These are phyloP conservation scores for Citrus medica DNA, from an alignment of 345 rosid species.

Conservation along the genomic window DNA sequence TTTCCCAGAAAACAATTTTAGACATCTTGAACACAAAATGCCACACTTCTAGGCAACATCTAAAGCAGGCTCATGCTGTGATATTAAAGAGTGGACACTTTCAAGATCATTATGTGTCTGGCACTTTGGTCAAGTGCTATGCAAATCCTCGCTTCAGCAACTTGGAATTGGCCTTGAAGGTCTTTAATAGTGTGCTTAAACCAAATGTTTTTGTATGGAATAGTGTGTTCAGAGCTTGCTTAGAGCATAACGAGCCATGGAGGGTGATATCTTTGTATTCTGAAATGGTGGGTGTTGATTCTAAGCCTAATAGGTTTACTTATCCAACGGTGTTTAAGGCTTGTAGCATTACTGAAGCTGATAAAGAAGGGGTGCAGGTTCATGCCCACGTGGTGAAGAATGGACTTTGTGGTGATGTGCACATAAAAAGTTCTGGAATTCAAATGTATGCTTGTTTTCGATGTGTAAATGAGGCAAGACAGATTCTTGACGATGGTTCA, in stretches of 20 bases:
- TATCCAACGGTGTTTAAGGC: slow-evolving; percentile 44
- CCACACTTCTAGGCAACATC: slow-evolving; percentile 24
- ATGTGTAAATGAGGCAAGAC: slow-evolving; percentile 26
- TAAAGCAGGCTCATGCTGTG: slow-evolving; percentile 37
- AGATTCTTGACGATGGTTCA: slow-evolving; percentile 27
- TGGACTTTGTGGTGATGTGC: slow-evolving; percentile 35
- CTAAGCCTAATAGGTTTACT: slow-evolving; percentile 45
- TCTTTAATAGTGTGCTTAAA: slow-evolving; percentile 24
- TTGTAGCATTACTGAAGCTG: slow-evolving; percentile 17
- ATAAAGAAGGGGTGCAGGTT: slow-evolving; percentile 32
- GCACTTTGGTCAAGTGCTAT: slow-evolving; percentile 37
- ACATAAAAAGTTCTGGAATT: slow-evolving; percentile 46
- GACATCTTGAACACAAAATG: slow-evolving; percentile 29
- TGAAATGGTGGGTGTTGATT: slow-evolving; percentile 27
- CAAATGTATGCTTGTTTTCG: slow-evolving; percentile 47
- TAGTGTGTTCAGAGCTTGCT: slow-evolving; percentile 26
- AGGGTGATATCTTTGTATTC: slow-evolving; percentile 23
- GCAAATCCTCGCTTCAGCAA: slow-evolving; percentile 23
- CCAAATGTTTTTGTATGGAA: slow-evolving; percentile 53
- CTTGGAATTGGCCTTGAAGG: slow-evolving; percentile 25
- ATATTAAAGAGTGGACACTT: slow-evolving; percentile 32
- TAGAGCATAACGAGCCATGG: slow-evolving; percentile 27
- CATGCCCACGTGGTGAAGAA: slow-evolving; percentile 41
- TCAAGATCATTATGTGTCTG: slow-evolving; percentile 43
- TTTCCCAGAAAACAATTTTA: slow-evolving; percentile 30